Base-by-base conservation (phyloP, 345 rosid species). In the Hypericum perforatum region DNA sequence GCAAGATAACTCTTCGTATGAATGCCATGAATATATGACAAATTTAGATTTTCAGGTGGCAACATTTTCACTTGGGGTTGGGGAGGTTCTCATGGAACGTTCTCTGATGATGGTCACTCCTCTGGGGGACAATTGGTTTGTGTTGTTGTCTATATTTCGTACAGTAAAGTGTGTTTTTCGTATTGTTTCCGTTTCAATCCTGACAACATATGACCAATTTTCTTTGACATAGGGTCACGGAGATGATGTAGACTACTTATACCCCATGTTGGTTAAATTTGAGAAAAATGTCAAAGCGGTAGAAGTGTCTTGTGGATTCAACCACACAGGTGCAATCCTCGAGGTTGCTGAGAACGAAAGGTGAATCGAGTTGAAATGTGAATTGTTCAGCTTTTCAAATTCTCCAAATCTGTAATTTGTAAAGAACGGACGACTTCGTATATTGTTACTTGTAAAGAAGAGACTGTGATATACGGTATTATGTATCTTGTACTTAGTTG, bases 81-180 rank as follows among this genome's bases (percentile, higher is more conserved):
- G 98, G 96, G 95, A 70, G 98, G 98, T 56, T 79, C 95, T 42
- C 77, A 78, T 8, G 96, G 98, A 53, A 85, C 98, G 51, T 92
- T 92, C 74, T 85, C 98, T 55, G 95, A 65, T 16, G 94, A 92
- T 9, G 96, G 86, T 7, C 82, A 74, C 69, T 92, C 95, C 54
- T 85, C 98, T 40, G 95, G 89, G 9, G 98, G 96, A 61, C 98
- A 88, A 73, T 65, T 92, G 94, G 98, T 91, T 64, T 65, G 82
- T 22, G 32, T 22, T 22, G 32, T 22, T 22, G 32, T 22, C 32
- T 22, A 22, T 1, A 22, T 4, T 22, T 4, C 32, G 32, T 22
- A 22, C 32, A 22, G n/a, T 22, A 4, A 22, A 1, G 32, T 22
- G 32, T 22, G 32, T 4, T 22, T 22, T 22, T 22, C 32, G 4